Percentiles rank a stretch among this genome's conserved stretches.
Conservation (phyloP, 768 basidiomycete species). For the Russula virescens region DNA sequence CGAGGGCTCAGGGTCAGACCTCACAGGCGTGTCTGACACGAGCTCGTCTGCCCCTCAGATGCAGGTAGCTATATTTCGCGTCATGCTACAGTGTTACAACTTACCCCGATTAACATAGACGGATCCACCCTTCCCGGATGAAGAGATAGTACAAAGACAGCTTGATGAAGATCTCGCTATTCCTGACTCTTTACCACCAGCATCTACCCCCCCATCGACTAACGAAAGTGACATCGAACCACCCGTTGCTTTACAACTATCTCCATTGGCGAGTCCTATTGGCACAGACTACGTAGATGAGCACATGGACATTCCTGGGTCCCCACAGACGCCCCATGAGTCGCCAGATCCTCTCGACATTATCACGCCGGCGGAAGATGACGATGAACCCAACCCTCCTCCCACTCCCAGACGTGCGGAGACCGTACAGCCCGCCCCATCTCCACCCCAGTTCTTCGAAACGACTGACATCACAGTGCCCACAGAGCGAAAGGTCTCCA, state of each 20-base stretch:
- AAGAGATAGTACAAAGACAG: conserved; percentile 13
- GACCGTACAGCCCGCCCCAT: neutral
- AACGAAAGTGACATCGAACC: neutral
- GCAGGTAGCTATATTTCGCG: conserved; percentile 8
- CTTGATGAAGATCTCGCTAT: conserved; percentile 10
- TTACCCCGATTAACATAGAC: neutral
- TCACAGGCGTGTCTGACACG: conserved; percentile 15
- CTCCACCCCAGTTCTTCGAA: neutral
- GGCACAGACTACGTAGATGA: conserved; percentile 7
- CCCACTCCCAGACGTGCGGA: neutral
- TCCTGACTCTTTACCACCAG: neutral
- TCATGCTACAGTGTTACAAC: neutral
- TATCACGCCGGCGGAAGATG: conserved; percentile 11
- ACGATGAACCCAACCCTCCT: neutral
- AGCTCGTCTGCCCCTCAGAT: conserved; percentile 11
- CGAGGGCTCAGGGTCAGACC: conserved; percentile 13
- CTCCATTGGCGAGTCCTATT: conserved; percentile 11
- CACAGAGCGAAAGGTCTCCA: neutral
- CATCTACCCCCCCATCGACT: neutral
- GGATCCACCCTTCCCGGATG: conserved; percentile 3
- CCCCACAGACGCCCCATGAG: neutral
- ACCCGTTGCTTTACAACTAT: neutral
- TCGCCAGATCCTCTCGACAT: conserved; percentile 20
- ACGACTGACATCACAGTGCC: neutral
- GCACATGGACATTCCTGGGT: neutral